These are phyloP conservation scores for Meripilus lineatus DNA, from an alignment of 1,284 basidiomycete genomes.

Conservation along the genomic window DNA sequence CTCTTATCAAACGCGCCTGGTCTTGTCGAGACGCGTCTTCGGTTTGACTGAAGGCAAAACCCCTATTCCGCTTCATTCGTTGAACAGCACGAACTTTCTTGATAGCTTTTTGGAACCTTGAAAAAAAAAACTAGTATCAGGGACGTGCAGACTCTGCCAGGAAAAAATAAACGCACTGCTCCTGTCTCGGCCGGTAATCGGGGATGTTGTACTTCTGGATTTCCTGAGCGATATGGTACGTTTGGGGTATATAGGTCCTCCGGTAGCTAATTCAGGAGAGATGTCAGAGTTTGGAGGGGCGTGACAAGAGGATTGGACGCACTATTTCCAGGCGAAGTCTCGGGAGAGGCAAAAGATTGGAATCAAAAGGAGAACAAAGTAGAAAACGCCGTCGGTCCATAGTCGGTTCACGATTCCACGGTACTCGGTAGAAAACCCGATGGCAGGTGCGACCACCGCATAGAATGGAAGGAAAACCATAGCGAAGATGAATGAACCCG, in stretches of 20 bases:
- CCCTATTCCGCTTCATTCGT: conserved; percentile 89
- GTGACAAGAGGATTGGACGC: conserved; percentile 25
- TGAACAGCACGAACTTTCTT: conserved; percentile 97
- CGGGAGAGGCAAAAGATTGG: conserved; percentile 86
- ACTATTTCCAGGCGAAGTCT: conserved; percentile 97
- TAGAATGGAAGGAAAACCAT: conserved; percentile 94
- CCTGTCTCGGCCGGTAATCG: conserved; percentile 95
- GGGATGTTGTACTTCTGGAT: conserved; percentile 96
- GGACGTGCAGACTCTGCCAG: conserved; percentile 5
- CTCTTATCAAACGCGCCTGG: conserved; percentile 81
- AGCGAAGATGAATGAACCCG: conserved; percentile 94
- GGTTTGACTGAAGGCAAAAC: conserved; percentile 96
- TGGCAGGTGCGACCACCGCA: conserved; percentile 81
- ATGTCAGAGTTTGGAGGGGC: conserved; percentile 5
- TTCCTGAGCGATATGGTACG: conserved; percentile 98
- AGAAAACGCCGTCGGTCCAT: conserved; percentile 86
- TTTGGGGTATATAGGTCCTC: conserved; percentile 84
- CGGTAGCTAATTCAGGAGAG: conserved; percentile 58
- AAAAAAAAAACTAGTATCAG: conserved; percentile 2
- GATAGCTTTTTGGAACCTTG: conserved; percentile 93
- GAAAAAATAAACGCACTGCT: conserved; percentile 65
- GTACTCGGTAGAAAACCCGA: conserved; percentile 91
- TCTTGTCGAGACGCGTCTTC: conserved; percentile 80
- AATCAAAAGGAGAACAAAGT: conserved; percentile 85
- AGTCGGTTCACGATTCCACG: conserved; percentile 81